Base-by-base conservation (phyloP, 2,329 filamentous ascomycete genomes). In the Thelonectria rubi region DNA sequence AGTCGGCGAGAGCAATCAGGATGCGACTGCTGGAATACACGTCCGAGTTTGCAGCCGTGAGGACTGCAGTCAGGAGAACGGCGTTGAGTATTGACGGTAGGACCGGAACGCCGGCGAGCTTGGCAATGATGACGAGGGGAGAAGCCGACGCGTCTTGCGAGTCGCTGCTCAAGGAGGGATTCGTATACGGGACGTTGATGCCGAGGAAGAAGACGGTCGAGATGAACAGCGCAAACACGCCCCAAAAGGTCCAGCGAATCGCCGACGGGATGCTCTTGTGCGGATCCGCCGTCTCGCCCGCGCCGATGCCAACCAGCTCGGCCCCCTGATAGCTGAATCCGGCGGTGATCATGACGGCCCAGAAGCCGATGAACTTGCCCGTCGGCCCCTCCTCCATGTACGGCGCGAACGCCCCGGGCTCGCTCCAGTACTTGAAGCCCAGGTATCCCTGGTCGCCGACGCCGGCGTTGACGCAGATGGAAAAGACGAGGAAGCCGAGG, bases 41-140 rank as follows among this genome's bases (percentile, higher is more conserved):
- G 77, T 91, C 91, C 10, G 90, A 91, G 77, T 91, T 92, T 60
- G 90, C 91, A 3, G 91, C 91, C 0, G 90, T 92, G 68, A 93
- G 86, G 7, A 93, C 91, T 2, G 91, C 91, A 0, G 91, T 92
- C 24, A 94, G 81, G 11, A 94, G 85, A 8, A 93, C 88, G n/a
- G 87, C 91, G 75, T 94, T 94, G 80, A 94, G 88, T 72, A 94
- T 88, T 67, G 86, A 80, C 6, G 87, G 85, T 4, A 92, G 83
- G 2, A 86, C 83, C 8, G 79, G 78, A 60, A 92, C 87, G 37
- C 89, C 89, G 20, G 89, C 89, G n/a, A 85, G 80, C 34, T 82
- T 79, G 45, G 83, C 84, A 32, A 85, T 83, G 60, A 89, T 84
- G 69, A 89, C 86, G 52, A 91, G 82, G 3, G 89, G 89, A 3